Evolutionary conservation across 805 yeast species (phyloP).

Genomic region (Jamesozyma gamospora): DNA sequence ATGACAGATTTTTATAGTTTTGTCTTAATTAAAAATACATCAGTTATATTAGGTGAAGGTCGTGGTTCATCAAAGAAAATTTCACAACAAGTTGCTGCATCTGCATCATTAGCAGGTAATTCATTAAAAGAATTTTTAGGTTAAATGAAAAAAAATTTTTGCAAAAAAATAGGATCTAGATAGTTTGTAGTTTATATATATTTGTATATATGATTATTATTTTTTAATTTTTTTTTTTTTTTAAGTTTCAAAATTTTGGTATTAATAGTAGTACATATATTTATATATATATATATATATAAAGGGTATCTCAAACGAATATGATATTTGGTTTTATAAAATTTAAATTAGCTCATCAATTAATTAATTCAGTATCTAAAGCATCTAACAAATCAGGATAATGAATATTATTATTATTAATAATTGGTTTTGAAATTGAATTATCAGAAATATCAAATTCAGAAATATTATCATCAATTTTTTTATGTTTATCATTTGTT

Average conservation of each 20-base stretch:
- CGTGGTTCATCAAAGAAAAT: slow-evolving; percentile 7
- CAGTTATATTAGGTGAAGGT: slow-evolving; percentile 8
- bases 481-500: neutral
- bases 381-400: slow-evolving; percentile 25
- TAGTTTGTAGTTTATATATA: neutral
- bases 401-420: slow-evolving; percentile 13
- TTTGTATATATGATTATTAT: neutral
- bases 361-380: slow-evolving; percentile 21
- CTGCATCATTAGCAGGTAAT: slow-evolving; percentile 3
- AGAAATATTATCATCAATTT: neutral
- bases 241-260: neutral
- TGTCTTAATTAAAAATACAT: slow-evolving; percentile 4
- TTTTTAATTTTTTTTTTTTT: neutral
- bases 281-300: neutral
- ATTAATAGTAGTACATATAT: neutral
- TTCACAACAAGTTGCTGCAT: slow-evolving; percentile 9
- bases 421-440: slow-evolving; percentile 7
- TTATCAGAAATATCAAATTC: neutral
- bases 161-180: no score
- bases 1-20: slow-evolving; percentile 4
- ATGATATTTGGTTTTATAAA: slow-evolving; percentile 2
- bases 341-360: no score
- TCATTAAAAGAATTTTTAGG: slow-evolving; percentile 3
- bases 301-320: neutral
- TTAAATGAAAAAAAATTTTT: neutral